phyloP scores from a whole-genome alignment of 768 basidiomycete genomes.

The Cystobasidium onofrii region DNA sequence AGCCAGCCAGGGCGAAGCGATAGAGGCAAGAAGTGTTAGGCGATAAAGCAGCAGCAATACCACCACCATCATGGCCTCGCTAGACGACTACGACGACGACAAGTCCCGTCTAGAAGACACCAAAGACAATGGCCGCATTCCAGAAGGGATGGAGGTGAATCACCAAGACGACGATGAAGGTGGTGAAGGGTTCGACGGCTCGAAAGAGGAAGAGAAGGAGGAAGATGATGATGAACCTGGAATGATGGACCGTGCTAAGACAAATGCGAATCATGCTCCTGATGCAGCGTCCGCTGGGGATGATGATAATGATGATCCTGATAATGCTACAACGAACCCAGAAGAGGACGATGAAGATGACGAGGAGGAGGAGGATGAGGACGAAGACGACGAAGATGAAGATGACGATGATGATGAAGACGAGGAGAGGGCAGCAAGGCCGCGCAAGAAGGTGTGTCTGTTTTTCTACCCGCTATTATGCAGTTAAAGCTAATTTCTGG shows the following conservation, averaged over 20 bases:
- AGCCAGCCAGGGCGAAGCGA: too few species aligned
- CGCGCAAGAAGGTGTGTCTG: conserved; percentile 51
- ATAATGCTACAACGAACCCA: conserved; percentile 48
- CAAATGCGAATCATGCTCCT: conserved; percentile 35
- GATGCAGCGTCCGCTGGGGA: background rate
- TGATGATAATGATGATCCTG: conserved; percentile 46
- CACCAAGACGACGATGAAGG: conserved; percentile 24
- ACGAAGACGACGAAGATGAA: conserved; percentile 36
- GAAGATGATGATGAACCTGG: conserved; percentile 42
- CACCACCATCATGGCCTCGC: background rate
- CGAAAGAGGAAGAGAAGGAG: conserved; percentile 38
- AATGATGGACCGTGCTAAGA: conserved; percentile 29
- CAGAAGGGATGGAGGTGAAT: conserved; percentile 20
- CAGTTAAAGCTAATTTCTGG: background rate
- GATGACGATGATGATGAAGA: conserved; percentile 32
- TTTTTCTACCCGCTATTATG: background rate
- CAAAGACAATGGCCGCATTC: conserved; percentile 4
- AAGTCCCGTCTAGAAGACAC: conserved; percentile 10
- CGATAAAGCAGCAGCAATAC: background rate
- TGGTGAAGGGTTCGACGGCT: conserved; percentile 16
- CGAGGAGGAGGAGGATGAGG: conserved; percentile 28
- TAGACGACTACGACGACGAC: background rate
- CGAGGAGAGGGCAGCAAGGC: conserved; percentile 47
- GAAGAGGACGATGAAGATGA: conserved; percentile 42
- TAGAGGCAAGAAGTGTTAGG: too few species aligned